A percentile compares a stretch with the other conserved stretches of the same genome.
phyloP scores from a whole-genome alignment of 139 green algal species.

The Chlamydomonas sp. region DNA sequence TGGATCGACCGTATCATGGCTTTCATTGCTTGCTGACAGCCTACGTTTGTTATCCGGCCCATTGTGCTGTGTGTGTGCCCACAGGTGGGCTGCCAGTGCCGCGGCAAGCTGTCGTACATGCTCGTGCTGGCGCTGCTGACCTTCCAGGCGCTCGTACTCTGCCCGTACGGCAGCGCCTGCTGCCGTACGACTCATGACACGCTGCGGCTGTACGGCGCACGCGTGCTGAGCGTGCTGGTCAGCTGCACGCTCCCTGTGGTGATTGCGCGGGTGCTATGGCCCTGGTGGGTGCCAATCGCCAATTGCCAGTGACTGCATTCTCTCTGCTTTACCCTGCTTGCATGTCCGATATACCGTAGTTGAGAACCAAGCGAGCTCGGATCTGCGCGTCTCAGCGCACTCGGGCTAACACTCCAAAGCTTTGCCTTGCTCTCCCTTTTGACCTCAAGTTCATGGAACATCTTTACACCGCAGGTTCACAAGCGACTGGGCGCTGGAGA shows the following conservation, averaged over 20 bases:
- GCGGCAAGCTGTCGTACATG: background rate
- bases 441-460: background rate
- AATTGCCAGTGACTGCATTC: background rate
- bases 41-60: too few species aligned
- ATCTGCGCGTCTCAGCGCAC: background rate
- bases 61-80: background rate
- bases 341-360: background rate
- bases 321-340: background rate
- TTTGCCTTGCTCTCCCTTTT: background rate
- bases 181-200: too few species aligned
- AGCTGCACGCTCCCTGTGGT: constrained; percentile 6
- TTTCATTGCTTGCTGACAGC: too few species aligned
- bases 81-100: background rate
- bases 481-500: constrained; percentile 31
- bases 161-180: background rate
- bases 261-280: constrained; percentile 30
- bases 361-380: background rate
- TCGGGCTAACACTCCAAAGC: too few species aligned
- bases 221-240: constrained; percentile 24
- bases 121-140: constrained; percentile 37
- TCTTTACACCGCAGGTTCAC: constrained; percentile 37
- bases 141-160: constrained; percentile 3
- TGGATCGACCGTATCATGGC: too few species aligned
- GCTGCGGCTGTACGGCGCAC: background rate
- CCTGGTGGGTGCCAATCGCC: constrained; percentile 31